A percentile compares a stretch with the other conserved stretches of the same genome.
phyloP scores from a whole-genome alignment of 1,284 basidiomycete species.

The Leccinum fallax region DNA sequence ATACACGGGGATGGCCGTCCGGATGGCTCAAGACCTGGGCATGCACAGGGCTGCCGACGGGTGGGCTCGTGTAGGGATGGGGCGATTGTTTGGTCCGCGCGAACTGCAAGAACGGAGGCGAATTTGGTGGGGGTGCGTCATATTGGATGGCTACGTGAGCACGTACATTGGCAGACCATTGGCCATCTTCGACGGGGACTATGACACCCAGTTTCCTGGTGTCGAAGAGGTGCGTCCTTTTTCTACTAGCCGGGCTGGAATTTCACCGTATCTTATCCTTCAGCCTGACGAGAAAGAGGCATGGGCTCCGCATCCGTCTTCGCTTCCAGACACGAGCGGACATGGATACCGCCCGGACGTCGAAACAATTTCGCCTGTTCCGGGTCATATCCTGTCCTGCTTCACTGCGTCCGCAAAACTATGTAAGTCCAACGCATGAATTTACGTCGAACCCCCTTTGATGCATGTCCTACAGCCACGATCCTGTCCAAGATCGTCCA shows the following conservation, averaged over 20 bases:
- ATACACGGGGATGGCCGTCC: slow-evolving; percentile 76
- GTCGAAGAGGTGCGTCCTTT: slow-evolving; percentile 56
- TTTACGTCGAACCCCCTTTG: slow-evolving; percentile 1
- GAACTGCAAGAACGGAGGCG: slow-evolving; percentile 75
- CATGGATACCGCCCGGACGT: slow-evolving; percentile 27
- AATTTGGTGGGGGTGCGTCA: slow-evolving; percentile 81
- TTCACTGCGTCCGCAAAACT: slow-evolving; percentile 77
- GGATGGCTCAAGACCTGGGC: slow-evolving; percentile 86
- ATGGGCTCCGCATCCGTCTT: slow-evolving; percentile 49
- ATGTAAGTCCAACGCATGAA: slow-evolving; percentile 48
- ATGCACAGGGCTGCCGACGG: slow-evolving; percentile 83
- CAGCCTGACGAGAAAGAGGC: slow-evolving; percentile 65
- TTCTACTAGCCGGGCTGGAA: not conserved
- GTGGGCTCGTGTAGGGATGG: slow-evolving; percentile 56
- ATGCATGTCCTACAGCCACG: slow-evolving; percentile 46
- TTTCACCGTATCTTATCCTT: slow-evolving; percentile 7
- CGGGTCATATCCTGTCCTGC: slow-evolving; percentile 65
- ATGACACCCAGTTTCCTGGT: slow-evolving; percentile 72
- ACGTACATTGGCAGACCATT: slow-evolving; percentile 81
- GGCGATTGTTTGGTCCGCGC: slow-evolving; percentile 59
- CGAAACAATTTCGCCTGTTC: slow-evolving; percentile 37
- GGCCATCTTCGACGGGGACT: slow-evolving; percentile 79
- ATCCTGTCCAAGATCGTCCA: slow-evolving; percentile 71
- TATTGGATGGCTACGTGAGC: slow-evolving; percentile 81
- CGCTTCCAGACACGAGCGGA: slow-evolving; percentile 37